Evolutionary conservation across 2,329 filamentous ascomycete species (phyloP).

Genomic region (Pseudogymnoascus sp.): DNA sequence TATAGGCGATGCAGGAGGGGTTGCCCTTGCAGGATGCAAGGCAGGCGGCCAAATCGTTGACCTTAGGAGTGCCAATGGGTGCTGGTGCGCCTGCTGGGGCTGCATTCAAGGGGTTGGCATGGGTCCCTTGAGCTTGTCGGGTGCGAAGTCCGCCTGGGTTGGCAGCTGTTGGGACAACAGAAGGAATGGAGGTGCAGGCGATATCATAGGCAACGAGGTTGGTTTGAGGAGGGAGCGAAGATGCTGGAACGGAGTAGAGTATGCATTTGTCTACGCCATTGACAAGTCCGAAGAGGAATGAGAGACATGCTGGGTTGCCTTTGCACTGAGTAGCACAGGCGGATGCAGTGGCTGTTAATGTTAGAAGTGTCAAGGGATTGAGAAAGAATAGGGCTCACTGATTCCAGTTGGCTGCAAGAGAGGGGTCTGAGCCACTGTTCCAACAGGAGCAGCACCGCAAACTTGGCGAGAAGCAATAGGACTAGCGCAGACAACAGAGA

Average conservation of each 20-base stretch:
- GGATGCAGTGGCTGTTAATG: background rate
- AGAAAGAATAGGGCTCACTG: background rate
- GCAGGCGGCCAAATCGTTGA: constrained; percentile 12
- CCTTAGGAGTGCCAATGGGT: constrained; percentile 6
- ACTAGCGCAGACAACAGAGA: background rate
- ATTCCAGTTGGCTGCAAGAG: constrained; percentile 5
- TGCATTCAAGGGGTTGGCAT: constrained; percentile 9
- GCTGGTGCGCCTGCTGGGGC: constrained; percentile 2
- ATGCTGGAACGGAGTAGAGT: constrained; percentile 19
- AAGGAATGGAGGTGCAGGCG: constrained; percentile 15
- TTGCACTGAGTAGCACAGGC: constrained; percentile 16
- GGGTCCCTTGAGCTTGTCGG: background rate
- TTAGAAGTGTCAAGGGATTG: background rate
- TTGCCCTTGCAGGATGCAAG: constrained; percentile 13
- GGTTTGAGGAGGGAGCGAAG: constrained; percentile 17
- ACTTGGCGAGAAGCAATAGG: background rate
- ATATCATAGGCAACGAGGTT: constrained; percentile 18
- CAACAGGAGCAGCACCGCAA: constrained; percentile 1
- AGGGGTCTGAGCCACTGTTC: constrained; percentile 3
- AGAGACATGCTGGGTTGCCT: constrained; percentile 14
- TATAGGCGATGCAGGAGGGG: constrained; percentile 12
- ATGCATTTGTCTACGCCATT: constrained; percentile 16
- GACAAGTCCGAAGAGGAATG: constrained; percentile 19
- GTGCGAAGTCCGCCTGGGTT: constrained; percentile 13
- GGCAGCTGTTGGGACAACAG: constrained; percentile 15